Evolutionary conservation across 306 rosid species (phyloP), one percentile per base, ranked within the genome.

Genomic region (Corylus americana): DNA sequence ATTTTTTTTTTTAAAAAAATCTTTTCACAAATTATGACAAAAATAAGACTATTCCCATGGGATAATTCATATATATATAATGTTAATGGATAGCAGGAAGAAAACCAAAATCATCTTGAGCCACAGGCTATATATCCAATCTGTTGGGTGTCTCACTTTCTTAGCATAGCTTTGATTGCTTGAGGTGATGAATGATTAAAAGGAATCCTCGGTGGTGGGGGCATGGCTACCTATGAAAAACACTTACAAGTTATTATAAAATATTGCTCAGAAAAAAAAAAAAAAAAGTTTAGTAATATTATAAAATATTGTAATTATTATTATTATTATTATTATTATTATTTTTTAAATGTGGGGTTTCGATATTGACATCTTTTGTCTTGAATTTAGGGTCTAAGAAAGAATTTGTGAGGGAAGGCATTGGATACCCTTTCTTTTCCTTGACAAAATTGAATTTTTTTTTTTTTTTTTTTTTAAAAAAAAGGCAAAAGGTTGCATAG

Each of bases 161-260:
- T 3, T 76, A 72, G 74, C 64, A 18, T 66, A 53, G 70, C 69
- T 59, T 77, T 84, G 77, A 59, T 76, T 80, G 82, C 78, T 80
- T 20, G 13, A 77, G 74, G 20, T 25, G 73, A 73, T 78, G 77
- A 78, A 78, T 74, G 77, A 77, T 78, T 70, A 58, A 61, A 73
- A 70, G 78, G 78, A 74, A 78, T 81, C 78, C 14, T 81, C 78
- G 55, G 70, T 62, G 74, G 88, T 74, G 51, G 85, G 85, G 82
- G 35, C 74, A 57, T 49, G 70, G 14, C 73, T 59, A 20, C 66
- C 78, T n/a, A 39, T 8, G 82, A 58, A 54, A 39, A 80, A 75
- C 48, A 73, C 27, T 22, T 18, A 37, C 6, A 71, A 67, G 39
- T 64, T 22, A 27, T 57, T 4, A 61, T 71, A 77, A 47, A 37